Evolutionary conservation across 2,329 filamentous ascomycete species (phyloP), one percentile per base, ranked within the genome.

Genomic region (Proliferodiscus dingleyae): DNA sequence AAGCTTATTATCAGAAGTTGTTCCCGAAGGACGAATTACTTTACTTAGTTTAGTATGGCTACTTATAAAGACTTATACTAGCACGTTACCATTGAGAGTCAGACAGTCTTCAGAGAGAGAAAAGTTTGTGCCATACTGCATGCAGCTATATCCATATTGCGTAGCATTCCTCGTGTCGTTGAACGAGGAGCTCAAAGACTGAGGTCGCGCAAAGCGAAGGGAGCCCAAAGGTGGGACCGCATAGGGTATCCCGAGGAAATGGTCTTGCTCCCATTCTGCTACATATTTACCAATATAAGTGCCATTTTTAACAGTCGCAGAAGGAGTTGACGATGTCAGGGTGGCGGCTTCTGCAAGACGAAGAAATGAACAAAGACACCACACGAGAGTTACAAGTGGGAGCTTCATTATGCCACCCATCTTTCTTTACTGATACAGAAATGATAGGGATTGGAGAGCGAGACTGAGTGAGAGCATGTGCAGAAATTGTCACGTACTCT

Each of bases 101-200:
- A 71, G 49, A 46, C 75, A 78, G 43, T 78, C 73, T 52, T 76
- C 73, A 1, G 69, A 72, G 21, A 74, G 55, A 19, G 63, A 64
- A 37, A 64, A 61, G 23, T 43, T 57, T 4, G 64, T 62, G 0
- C 63, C 62, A 49, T 72, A 74, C 50, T 74, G 70, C 61, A 71
- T 69, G 52, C 72, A 75, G 48, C 66, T 71, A 52, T 67, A 63
- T 1, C 71, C 68, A 43, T 73, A 71, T 23, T 61, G 47, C 0
- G 64, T 71, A 0, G 70, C 70, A 45, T 67, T 61, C 8, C 67
- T 61, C n/a, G 65, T 56, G 0, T 58, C 67, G 2, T 62, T 51
- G 28, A 71, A 73, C 0, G 68, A 64, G 11, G 61, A 51, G 43
- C 70, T 66, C n/a, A 70, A 42, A 18, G 64, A 60, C 38, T 62